These are phyloP conservation scores for Naganishia vaughanmartiniae DNA, from an alignment of 768 basidiomycete genomes.

Conservation along the genomic window DNA sequence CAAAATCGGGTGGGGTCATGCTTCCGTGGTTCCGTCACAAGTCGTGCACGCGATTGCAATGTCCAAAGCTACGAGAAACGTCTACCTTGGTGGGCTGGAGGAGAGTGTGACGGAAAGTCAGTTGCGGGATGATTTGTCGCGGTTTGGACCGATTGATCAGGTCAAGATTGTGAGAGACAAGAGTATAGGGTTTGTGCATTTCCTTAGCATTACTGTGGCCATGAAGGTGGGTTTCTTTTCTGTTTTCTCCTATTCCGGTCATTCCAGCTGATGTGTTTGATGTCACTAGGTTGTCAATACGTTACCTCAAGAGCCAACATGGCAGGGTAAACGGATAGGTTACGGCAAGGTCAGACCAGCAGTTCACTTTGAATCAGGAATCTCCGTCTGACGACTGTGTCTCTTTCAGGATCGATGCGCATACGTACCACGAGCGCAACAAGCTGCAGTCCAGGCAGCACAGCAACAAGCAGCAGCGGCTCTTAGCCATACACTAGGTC, in stretches of 20 bases:
- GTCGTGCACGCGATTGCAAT: constrained; percentile 85
- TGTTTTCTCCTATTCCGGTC: neutral
- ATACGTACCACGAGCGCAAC: constrained; percentile 76
- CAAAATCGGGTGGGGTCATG: constrained; percentile 98
- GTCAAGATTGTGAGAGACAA: constrained; percentile 99
- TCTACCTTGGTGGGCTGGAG: constrained; percentile 91
- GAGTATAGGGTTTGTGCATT: constrained; percentile 99
- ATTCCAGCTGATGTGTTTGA: constrained; percentile 27
- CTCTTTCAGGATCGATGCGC: constrained; percentile 74
- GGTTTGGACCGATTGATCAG: constrained; percentile 95
- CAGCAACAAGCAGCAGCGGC: constrained; percentile 53
- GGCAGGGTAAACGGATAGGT: constrained; percentile 94
- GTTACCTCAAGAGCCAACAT: constrained; percentile 82
- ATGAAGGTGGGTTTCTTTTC: constrained; percentile 68
- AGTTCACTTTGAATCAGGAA: neutral
- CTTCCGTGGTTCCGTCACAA: constrained; percentile 78
- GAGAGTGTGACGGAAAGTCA: constrained; percentile 86
- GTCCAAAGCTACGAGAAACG: constrained; percentile 90
- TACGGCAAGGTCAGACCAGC: constrained; percentile 68
- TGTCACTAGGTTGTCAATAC: constrained; percentile 77
- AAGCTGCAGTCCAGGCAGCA: constrained; percentile 69
- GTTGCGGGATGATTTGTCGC: constrained; percentile 82
- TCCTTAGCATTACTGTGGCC: constrained; percentile 88
- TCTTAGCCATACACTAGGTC: constrained; percentile 46
- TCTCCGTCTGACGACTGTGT: neutral